Evolutionary conservation across 306 rosid genomes (phyloP), one percentile per base, ranked within the genome.

Genomic region (Gynostemma pentaphyllum): DNA sequence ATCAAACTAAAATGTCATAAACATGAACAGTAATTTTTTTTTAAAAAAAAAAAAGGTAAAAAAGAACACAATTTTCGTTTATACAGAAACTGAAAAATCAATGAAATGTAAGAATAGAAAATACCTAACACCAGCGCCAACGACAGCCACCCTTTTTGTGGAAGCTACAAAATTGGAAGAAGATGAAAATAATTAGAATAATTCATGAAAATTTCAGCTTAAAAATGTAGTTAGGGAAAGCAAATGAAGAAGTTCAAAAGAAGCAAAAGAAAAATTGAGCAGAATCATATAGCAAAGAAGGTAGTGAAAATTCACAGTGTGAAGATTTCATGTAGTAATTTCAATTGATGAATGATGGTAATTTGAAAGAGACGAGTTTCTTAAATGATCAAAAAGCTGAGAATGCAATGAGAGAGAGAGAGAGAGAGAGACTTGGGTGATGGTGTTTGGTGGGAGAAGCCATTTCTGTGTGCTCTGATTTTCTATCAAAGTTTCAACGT

Each of bases 111-210:
- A 48, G 36, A 15, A 14, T 14, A 32, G 9, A 13, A 46, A 15
- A 46, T 84, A 91, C 98, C 98, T 82, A 41, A 87, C 95, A 55
- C 97, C 97, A 51, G 91, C 95, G 62, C 97, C 97, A 74, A 91
- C 81, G 56, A 91, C 85, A 72, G 95, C 97, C 5, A 91, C 96
- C 62, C 84, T 83, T 70, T 83, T 85, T 6, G 65, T 82, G 67
- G 89, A 68, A 50, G 85, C 97, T 87, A 84, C 40, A 71, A 74
- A 66, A 32, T 8, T 15, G 28, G 28, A 56, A 53, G 22, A 27
- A 16, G 30, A 36, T 12, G 34, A 57, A 11, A 51, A 26, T 1
- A 68, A 53, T 40, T 56, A 56, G 11, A 28, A 24, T 18, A 56
- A 5, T 9, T 11, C 45, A n/a, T 19, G 45, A 22, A 24, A 27